Percentiles rank a stretch among this genome's conserved stretches.
Evolutionary conservation across 2,329 filamentous ascomycete species (phyloP).

Genomic region (Cordyceps farinosa): DNA sequence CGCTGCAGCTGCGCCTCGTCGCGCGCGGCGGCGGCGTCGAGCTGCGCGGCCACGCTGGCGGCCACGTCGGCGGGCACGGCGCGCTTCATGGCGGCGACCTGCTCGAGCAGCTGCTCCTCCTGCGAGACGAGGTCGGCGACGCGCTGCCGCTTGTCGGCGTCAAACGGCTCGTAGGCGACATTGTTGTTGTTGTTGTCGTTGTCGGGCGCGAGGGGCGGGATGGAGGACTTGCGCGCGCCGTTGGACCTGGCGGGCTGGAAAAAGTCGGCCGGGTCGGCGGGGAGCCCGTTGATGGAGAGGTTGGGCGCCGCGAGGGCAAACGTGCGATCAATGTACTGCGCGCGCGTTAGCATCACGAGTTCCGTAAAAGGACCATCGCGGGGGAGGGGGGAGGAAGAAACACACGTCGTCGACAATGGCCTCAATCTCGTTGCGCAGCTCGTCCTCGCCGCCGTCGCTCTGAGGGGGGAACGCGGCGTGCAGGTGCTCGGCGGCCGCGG

Average conservation of each 20-base stretch:
- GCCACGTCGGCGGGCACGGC: slow-evolving; percentile 47
- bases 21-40: slow-evolving; percentile 38
- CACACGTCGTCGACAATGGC: slow-evolving; percentile 55
- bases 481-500: slow-evolving; percentile 64
- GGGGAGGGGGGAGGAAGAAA: neutral
- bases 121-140: slow-evolving; percentile 59
- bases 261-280: slow-evolving; percentile 38
- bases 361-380: neutral
- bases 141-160: slow-evolving; percentile 54
- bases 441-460: slow-evolving; percentile 48
- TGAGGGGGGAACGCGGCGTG: slow-evolving; percentile 67
- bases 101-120: slow-evolving; percentile 61
- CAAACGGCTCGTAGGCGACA: slow-evolving; percentile 55
- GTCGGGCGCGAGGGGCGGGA: slow-evolving; percentile 32
- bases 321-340: slow-evolving; percentile 58
- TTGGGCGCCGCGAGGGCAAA: slow-evolving; percentile 57
- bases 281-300: slow-evolving; percentile 60
- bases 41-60: slow-evolving; percentile 37
- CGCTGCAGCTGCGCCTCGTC: slow-evolving; percentile 46
- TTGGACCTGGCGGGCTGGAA: slow-evolving; percentile 32
- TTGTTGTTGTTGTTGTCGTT: neutral
- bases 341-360: neutral
- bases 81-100: slow-evolving; percentile 59
- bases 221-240: slow-evolving; percentile 22
- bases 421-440: slow-evolving; percentile 57